phyloP scores from a whole-genome alignment of 208 protist species.

The Crithidia sp. region DNA sequence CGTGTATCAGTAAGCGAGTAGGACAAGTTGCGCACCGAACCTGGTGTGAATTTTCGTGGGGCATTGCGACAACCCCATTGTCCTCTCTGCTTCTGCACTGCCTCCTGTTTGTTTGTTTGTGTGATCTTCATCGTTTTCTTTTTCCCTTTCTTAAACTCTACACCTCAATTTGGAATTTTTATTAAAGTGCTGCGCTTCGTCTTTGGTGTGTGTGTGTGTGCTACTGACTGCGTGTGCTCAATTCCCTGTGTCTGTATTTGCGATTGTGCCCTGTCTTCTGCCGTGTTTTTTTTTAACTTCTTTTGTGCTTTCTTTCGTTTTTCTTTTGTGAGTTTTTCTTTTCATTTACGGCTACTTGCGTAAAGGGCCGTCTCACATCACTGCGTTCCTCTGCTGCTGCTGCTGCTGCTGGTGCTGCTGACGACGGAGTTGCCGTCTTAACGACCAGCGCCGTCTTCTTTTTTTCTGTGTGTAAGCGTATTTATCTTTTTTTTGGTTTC shows the following conservation, averaged over 20 bases:
- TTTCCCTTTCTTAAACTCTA: background rate
- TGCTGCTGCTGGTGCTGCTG: no score
- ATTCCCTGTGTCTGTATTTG: background rate
- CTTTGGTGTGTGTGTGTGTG: constrained; percentile 3
- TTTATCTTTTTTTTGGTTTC: background rate
- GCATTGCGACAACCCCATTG: no score
- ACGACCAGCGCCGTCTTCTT: background rate
- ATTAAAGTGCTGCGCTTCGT: background rate
- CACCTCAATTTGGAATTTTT: no score
- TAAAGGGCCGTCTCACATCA: no score
- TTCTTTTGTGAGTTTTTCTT: background rate
- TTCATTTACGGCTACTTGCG: background rate
- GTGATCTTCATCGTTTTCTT: background rate
- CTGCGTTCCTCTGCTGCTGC: no score
- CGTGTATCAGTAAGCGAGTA: no score
- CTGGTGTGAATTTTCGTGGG: no score
- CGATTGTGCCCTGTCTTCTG: background rate
- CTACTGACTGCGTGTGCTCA: background rate
- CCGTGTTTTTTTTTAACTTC: constrained; percentile 1
- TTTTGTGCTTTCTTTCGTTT: background rate
- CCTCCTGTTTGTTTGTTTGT: no score
- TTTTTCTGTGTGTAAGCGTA: background rate
- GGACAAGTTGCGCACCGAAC: no score
- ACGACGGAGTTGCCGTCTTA: background rate
- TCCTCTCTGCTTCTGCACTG: no score